Base-by-base conservation (phyloP, 2,329 filamentous ascomycete species). In the Fusarium pilosicola region DNA sequence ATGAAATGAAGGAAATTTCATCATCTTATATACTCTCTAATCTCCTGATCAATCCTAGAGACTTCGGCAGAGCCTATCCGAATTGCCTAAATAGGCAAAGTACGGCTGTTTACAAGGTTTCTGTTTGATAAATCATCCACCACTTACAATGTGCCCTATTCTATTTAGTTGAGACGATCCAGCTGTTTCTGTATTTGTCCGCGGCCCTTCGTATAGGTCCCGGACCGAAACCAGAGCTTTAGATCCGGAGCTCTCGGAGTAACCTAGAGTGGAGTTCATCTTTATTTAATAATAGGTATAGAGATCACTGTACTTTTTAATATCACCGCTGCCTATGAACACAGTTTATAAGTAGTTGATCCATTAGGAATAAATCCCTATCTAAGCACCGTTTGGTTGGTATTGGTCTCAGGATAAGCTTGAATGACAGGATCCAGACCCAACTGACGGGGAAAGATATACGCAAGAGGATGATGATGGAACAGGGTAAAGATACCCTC, bases 51-150 rank as follows among this genome's bases (percentile, higher is more conserved):
- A 15, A 26, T 41, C 17, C 22, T 41, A 15, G 20, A 24, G 24
- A n/a, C 26, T 26, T 63, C 58, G 71, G 63, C 32, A 57, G 32
- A 55, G 15, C 39, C n/a, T 48, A 58, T 74, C 71, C 71, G 71
- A 55, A 62, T 72, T 72, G 26, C 71, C 63, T 28, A 42, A 70
- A 58, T 12, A 52, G 59, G 67, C 38, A 44, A 48, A 38, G 26
- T 5, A 20, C 9, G 30, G 17, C 22, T 26, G 18, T 15, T 4
- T 39, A 15, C 34, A 26, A 18, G 32, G 52, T 13, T 46, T 32
- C 30, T n/a, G 38, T 57, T 24, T 51, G 39, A 46, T 17, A 70
- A 70, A 64, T 69, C 41, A 54, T 70, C 67, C 67, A 70, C 67
- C 67, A 70, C 45, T 70, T 45, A 70, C n/a, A 70, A 7, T 5